Evolutionary conservation across 805 yeast species (phyloP), one percentile per base, ranked within the genome.

Genomic region (Saccharomycopsis sp.): DNA sequence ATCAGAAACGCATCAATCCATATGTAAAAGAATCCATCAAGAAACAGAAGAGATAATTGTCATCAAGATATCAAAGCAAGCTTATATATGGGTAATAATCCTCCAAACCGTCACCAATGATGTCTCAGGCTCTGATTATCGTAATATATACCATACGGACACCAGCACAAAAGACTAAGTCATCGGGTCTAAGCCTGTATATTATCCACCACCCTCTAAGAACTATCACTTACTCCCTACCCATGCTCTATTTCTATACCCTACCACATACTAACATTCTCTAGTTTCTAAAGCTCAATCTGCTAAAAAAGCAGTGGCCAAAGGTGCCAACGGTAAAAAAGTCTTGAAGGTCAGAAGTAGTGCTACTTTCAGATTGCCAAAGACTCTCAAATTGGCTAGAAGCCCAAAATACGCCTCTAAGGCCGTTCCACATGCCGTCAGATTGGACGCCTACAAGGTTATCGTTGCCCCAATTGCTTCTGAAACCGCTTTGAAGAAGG

Each of bases 401-500:
- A 72, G 85, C 74, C 98, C 99, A 81, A 88, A 87, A 80, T 93
- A 93, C 82, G 89, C 96, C 72, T 80, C 89, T 78, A 94, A 90
- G 84, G 78, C 97, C 70, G 96, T 94, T 72, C 96, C 97, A 74
- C 98, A 94, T 83, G 87, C 86, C 86, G 85, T 87, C 80, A 94
- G 98, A 85, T 78, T 89, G 75, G 99, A 94, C 78, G 88, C 96
- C 73, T 87, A 88, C 94, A 90, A 89, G 81, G 80, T 91, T 75
- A 85, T 94, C 75, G 87, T 89, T 78, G 81, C 89, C 71, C 97
- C 97, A 82, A 85, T 93, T 79, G 93, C 93, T 77, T 85, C 96
- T 71, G 99, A 94, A 85, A 89, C 97, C 70, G 97, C 99, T 75
- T 91, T 94, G 89, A 93, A 94, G 88, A 89, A 90, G 85, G 97